Conservation (phyloP, 139 green algal species). For the Asterochloris erici region DNA sequence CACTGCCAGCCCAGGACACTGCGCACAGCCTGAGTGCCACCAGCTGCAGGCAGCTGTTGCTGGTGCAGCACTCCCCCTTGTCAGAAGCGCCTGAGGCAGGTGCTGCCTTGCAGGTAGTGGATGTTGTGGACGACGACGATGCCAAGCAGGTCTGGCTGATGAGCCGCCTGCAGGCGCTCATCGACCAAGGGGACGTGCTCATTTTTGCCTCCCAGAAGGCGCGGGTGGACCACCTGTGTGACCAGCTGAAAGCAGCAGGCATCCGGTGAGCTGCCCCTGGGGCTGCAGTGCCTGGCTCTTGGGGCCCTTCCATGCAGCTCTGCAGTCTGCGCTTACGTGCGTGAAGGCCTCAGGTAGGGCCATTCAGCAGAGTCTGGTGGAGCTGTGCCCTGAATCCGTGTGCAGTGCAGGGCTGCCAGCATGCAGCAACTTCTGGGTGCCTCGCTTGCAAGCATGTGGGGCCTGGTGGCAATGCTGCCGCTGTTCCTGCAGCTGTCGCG, state of each 20-base stretch:
- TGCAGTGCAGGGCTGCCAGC: too few relatives aligned
- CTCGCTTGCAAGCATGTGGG: too few relatives aligned
- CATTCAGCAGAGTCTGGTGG: too few relatives aligned
- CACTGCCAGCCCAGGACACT: too few relatives aligned
- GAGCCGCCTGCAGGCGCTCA: constrained; percentile 46
- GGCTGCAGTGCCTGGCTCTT: background rate
- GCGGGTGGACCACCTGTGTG: constrained; percentile 74
- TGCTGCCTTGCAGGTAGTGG: constrained; percentile 37
- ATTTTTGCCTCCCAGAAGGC: constrained; percentile 81
- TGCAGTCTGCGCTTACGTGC: background rate
- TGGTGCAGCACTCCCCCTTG: background rate
- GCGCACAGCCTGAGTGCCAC: background rate
- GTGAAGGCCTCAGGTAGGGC: background rate
- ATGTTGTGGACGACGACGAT: constrained; percentile 60
- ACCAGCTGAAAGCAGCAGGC: constrained; percentile 37
- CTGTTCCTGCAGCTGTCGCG: too few relatives aligned
- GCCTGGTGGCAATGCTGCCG: too few relatives aligned
- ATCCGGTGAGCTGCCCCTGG: constrained; percentile 8
- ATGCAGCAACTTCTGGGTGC: too few relatives aligned
- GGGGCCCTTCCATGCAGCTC: background rate
- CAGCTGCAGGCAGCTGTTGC: background rate
- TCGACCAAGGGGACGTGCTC: constrained; percentile 89
- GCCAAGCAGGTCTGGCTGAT: constrained; percentile 79
- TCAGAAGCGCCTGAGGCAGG: too few relatives aligned
- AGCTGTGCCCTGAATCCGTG: background rate